phyloP scores from a whole-genome alignment of 169 alveolate species.

The Eimeria zaria region DNA sequence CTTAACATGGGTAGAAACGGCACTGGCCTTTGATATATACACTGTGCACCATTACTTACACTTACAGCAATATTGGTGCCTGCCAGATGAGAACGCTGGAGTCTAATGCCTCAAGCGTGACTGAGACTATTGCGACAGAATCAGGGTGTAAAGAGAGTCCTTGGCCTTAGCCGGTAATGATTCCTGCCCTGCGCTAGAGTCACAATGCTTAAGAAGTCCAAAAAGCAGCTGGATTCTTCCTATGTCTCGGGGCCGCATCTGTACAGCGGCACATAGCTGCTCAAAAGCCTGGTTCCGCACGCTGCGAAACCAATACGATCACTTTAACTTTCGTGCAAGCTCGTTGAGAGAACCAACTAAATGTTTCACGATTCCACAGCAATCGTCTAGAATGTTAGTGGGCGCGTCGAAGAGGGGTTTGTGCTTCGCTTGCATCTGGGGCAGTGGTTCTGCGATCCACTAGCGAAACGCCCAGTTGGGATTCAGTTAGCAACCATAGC shows the following conservation, averaged over 20 bases:
- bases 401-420: too few relatives aligned
- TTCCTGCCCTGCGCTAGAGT: neutral
- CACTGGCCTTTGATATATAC: neutral
- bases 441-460: neutral
- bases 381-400: neutral
- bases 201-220: neutral
- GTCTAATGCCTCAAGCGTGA: neutral
- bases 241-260: neutral
- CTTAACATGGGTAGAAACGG: neutral
- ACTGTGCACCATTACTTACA: neutral
- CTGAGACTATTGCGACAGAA: neutral
- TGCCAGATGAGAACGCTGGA: neutral
- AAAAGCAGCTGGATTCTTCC: neutral
- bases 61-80: neutral
- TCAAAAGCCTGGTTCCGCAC: neutral
- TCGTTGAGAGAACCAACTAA: neutral
- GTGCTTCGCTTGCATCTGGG: neutral
- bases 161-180: neutral
- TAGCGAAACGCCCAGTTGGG: too few relatives aligned
- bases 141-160: neutral
- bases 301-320: neutral
- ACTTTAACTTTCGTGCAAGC: neutral
- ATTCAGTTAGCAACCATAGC: neutral
- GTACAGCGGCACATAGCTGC: neutral
- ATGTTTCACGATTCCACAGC: neutral